Base-by-base conservation (phyloP, 192 early-diverging fungal genomes). In the Geranomyces michiganensis region DNA sequence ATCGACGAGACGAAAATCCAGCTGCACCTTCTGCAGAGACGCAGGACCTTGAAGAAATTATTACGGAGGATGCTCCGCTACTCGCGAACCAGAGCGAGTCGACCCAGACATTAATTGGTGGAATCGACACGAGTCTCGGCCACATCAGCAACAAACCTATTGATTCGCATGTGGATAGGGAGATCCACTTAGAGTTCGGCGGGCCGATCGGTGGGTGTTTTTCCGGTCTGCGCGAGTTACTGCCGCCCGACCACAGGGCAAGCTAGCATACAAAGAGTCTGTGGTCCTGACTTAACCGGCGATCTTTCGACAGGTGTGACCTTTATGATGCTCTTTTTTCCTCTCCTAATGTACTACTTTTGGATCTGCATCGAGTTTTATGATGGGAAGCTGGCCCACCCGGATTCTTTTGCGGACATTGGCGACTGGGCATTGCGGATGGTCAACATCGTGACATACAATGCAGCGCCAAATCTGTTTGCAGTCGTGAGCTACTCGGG, bases 291-390 rank as follows among this genome's bases (percentile, higher is more conserved):
- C 46, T 24, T 56, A 24, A 56, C 55, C 9, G 14, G 58, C 17
- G 1, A 7, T 24, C 17, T 32, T 3, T 17, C 27, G 7, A 17
- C 58, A 60, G 58, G 90, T 29, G 85, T 85, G 12, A 77, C 80
- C 13, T 85, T 86, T 26, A 92, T 92, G 88, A 90, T 92, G 79
- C 46, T 90, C 26, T 86, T 88, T 24, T 90, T 92, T 70, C 90
- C 90, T 56, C 66, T 79, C 49, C 77, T 90, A 43, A 92, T 92
- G 90, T 88, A 82, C 67, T 92, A 92, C 73, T 85, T 89, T 67
- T 90, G 86, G 81, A 79, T 89, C 44, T 92, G 87, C 67, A 77
- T 92, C 45, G 85, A 90, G 76, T 83, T 84, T 75, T 84, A 90
- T 73, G 73, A 81, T 71, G 90, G 90, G 45, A 76, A 78, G 44